Evolutionary conservation across 345 rosid genomes (phyloP).

Genomic region (Gossypium thurberi): DNA sequence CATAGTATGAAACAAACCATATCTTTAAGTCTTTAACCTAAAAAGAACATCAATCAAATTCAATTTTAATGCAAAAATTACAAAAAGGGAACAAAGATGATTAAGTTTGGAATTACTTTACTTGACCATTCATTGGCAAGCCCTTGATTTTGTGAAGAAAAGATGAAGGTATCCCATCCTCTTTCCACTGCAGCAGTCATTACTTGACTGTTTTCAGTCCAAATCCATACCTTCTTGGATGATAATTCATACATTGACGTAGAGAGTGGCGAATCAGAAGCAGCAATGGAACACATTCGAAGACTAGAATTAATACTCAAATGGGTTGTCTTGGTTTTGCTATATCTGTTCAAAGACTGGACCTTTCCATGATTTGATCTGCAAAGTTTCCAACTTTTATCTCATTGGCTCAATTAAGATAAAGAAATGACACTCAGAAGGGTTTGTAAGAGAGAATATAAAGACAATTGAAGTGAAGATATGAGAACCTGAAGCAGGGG

Average conservation of each 20-base stretch:
- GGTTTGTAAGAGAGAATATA: background rate
- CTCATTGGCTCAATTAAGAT: slow-evolving; percentile 18
- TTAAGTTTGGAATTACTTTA: slow-evolving; percentile 20
- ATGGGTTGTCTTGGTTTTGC: background rate
- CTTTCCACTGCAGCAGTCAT: slow-evolving; percentile 83
- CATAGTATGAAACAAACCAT: background rate
- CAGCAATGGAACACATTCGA: slow-evolving; percentile 26
- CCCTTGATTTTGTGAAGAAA: slow-evolving; percentile 31
- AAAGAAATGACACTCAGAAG: background rate
- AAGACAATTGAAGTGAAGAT: background rate
- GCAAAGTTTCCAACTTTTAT: slow-evolving; percentile 18
- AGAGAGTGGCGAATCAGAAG: slow-evolving; percentile 13
- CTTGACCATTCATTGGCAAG: slow-evolving; percentile 80
- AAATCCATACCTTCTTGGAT: slow-evolving; percentile 71
- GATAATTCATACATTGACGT: slow-evolving; percentile 24
- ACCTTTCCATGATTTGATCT: slow-evolving; percentile 16
- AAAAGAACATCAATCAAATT: background rate
- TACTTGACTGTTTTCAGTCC: slow-evolving; percentile 67
- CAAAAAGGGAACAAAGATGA: background rate
- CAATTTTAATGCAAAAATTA: background rate
- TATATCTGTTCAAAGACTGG: slow-evolving; percentile 8
- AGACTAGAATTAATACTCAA: slow-evolving; percentile 11
- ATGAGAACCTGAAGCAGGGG: background rate
- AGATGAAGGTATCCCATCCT: slow-evolving; percentile 86
- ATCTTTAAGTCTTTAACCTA: background rate